Evolutionary conservation across 441 rosid species (phyloP).

Genomic region (Syzygium syzygioides): DNA sequence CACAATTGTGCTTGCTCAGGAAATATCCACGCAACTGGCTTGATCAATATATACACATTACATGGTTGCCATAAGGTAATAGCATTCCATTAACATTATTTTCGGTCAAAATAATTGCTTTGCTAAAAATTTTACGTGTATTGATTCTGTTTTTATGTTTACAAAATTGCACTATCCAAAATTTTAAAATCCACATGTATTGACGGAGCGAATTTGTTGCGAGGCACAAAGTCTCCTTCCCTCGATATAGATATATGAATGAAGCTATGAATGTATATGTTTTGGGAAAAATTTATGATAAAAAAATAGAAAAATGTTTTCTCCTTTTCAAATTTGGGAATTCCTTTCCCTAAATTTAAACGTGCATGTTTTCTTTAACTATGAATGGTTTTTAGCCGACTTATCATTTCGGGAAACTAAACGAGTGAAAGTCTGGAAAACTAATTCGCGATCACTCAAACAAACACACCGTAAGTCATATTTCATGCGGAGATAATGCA

Average conservation of each 20-base stretch:
- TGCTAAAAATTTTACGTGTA: neutral
- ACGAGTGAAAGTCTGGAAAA: accelerated
- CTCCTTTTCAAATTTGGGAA: neutral
- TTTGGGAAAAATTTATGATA: neutral
- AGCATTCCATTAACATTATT: neutral
- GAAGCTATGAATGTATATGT: neutral
- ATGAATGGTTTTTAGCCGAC: accelerated
- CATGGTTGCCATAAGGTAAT: neutral
- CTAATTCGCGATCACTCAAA: neutral
- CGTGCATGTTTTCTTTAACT: neutral
- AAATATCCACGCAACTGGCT: neutral
- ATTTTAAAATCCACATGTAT: neutral
- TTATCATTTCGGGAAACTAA: accelerated
- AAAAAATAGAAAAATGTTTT: neutral
- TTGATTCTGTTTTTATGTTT: neutral
- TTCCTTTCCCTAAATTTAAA: neutral
- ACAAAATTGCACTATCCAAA: neutral
- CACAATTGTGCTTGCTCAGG: neutral
- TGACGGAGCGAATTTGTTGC: neutral
- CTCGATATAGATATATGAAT: neutral
- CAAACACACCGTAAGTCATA: neutral
- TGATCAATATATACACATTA: neutral
- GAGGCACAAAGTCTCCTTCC: neutral
- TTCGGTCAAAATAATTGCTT: neutral
- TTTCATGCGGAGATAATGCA: neutral